phyloP scores from a whole-genome alignment of 1,284 basidiomycete genomes.

The Heterobasidion annosum region DNA sequence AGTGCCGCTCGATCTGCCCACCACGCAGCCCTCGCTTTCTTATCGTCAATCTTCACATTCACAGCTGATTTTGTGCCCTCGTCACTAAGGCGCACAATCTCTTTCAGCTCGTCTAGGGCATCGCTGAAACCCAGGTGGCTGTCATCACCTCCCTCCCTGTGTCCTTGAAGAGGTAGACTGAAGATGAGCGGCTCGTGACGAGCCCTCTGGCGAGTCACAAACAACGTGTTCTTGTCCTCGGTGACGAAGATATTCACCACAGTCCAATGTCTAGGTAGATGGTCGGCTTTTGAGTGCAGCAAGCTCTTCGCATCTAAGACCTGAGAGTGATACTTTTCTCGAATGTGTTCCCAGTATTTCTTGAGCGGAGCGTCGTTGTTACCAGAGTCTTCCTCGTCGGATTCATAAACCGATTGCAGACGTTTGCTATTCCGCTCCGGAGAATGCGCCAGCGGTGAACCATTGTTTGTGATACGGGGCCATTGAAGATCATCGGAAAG shows the following conservation, averaged over 20 bases:
- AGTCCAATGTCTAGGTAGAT: slow-evolving; percentile 76
- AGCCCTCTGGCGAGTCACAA: slow-evolving; percentile 74
- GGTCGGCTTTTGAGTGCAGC: slow-evolving; percentile 27
- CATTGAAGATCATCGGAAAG: slow-evolving; percentile 44
- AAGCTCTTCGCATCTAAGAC: slow-evolving; percentile 29
- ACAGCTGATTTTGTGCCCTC: slow-evolving; percentile 70
- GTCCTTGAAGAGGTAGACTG: slow-evolving; percentile 81
- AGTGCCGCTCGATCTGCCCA: slow-evolving; percentile 76
- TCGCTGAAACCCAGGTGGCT: slow-evolving; percentile 72
- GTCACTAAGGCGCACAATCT: slow-evolving; percentile 76
- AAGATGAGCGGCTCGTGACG: slow-evolving; percentile 68
- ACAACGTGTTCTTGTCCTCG: slow-evolving; percentile 75
- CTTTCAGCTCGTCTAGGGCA: slow-evolving; percentile 66
- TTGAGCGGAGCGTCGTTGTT: slow-evolving; percentile 25
- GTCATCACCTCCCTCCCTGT: slow-evolving; percentile 69
- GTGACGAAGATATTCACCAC: slow-evolving; percentile 81
- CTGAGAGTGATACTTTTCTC: slow-evolving; percentile 41
- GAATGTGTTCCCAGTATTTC: slow-evolving; percentile 56
- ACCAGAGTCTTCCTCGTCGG: slow-evolving; percentile 27
- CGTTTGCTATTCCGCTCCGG: slow-evolving; percentile 6
- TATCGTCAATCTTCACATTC: slow-evolving; percentile 56
- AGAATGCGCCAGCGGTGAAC: neutral
- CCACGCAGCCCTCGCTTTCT: slow-evolving; percentile 67
- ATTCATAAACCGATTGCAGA: slow-evolving; percentile 14
- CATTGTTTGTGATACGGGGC: slow-evolving; percentile 14